Conservation (phyloP, 805 yeast genomes). For the Lachancea lanzarotensis region DNA sequence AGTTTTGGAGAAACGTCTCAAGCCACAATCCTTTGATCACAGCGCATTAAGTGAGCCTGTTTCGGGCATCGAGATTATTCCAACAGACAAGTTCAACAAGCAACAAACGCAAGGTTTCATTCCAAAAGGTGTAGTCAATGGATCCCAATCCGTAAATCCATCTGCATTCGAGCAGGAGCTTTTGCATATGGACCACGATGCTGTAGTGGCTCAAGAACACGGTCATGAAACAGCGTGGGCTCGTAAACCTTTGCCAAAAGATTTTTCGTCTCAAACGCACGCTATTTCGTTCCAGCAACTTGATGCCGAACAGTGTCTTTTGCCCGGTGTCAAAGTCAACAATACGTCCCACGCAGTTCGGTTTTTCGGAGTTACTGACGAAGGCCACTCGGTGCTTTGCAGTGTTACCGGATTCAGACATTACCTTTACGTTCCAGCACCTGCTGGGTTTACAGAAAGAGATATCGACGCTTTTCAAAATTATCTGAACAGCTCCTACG, state of each 20-base stretch:
- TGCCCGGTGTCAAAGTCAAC: slow-evolving; percentile 37
- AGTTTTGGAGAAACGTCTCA: slow-evolving; percentile 19
- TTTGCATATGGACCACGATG: slow-evolving; percentile 28
- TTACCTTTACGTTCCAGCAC: slow-evolving; percentile 88
- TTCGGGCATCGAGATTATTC: slow-evolving; percentile 30
- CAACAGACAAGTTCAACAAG: slow-evolving; percentile 26
- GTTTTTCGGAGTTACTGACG: slow-evolving; percentile 86
- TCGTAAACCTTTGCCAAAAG: slow-evolving; percentile 50
- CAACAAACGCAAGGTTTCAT: slow-evolving; percentile 29
- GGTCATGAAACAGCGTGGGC: slow-evolving; percentile 39
- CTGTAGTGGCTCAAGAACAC: slow-evolving; percentile 20
- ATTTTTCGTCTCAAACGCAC: slow-evolving; percentile 40
- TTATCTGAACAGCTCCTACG: slow-evolving; percentile 41
- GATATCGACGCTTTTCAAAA: slow-evolving; percentile 44
- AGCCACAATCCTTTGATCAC: slow-evolving; percentile 26
- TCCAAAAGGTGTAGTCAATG: slow-evolving; percentile 7
- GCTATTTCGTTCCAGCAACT: slow-evolving; percentile 82
- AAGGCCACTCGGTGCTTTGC: slow-evolving; percentile 85
- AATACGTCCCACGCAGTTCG: slow-evolving; percentile 54
- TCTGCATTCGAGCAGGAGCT: slow-evolving; percentile 27
- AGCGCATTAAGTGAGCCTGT: slow-evolving; percentile 32
- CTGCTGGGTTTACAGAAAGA: slow-evolving; percentile 58
- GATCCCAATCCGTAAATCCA: slow-evolving; percentile 3
- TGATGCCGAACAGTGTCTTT: slow-evolving; percentile 81
- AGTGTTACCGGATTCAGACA: slow-evolving; percentile 85